A percentile compares a stretch with the other conserved stretches of the same genome.
Conservation (phyloP, 2,329 filamentous ascomycete species). For the Exophiala dermatitidis region DNA sequence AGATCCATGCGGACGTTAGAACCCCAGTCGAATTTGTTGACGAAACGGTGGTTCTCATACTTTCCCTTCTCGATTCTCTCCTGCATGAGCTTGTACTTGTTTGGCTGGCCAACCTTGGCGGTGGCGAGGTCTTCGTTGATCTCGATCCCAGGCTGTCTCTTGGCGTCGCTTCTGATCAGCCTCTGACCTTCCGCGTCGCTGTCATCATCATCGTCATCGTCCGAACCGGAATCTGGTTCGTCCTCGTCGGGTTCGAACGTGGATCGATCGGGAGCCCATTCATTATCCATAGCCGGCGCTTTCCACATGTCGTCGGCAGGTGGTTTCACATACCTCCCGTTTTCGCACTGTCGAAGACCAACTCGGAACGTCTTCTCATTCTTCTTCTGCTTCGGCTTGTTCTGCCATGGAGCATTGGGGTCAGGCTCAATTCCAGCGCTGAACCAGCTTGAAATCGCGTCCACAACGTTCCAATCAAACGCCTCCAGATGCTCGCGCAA, state of each 20-base stretch:
- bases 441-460: constrained; percentile 12
- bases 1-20: not conserved
- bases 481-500: constrained; percentile 1
- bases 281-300: not conserved
- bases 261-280: not conserved
- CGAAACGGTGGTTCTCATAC: constrained; percentile 10
- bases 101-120: not conserved
- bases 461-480: constrained; percentile 12
- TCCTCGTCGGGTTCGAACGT: not conserved
- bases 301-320: not conserved
- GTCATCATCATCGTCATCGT: not conserved
- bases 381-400: not conserved
- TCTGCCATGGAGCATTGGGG: not conserved
- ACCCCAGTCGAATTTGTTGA: not conserved
- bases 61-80: constrained; percentile 8
- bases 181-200: not conserved
- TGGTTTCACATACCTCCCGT: not conserved
- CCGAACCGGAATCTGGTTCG: not conserved
- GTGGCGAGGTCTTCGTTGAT: not conserved
- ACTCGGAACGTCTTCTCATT: too few relatives aligned
- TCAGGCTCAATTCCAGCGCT: not conserved
- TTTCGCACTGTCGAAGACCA: not conserved
- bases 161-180: not conserved
- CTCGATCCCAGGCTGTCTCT: not conserved
- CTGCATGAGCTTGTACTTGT: constrained; percentile 10